phyloP scores from a whole-genome alignment of 2,329 filamentous ascomycete genomes.

The Teratosphaeria nubilosa region DNA sequence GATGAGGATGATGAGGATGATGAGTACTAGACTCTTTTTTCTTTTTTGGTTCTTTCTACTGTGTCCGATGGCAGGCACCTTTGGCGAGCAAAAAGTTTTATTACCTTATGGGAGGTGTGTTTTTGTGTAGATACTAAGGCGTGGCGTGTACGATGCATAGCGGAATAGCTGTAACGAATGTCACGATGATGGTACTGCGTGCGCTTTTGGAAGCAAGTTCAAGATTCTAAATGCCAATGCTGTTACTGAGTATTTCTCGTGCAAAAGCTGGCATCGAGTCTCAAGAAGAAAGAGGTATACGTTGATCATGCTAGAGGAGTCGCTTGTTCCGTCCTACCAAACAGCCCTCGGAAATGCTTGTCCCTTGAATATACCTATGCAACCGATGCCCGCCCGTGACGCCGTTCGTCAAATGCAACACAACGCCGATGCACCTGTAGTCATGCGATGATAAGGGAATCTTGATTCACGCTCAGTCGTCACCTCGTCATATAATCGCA shows the following conservation, averaged over 20 bases:
- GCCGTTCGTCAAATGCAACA: background rate
- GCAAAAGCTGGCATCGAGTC: too few species aligned
- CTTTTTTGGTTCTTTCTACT: background rate
- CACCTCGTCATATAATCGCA: background rate
- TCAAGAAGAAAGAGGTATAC: too few species aligned
- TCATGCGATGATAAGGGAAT: too few species aligned
- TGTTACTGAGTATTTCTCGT: background rate
- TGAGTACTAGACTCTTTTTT: conserved; percentile 5
- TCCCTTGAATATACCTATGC: background rate
- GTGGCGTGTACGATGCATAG: background rate
- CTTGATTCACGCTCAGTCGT: too few species aligned
- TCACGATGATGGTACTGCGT: background rate
- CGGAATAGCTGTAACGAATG: background rate
- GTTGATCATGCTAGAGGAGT: too few species aligned
- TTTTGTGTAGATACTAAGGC: background rate
- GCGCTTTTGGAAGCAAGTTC: too few species aligned
- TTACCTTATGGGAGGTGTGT: background rate
- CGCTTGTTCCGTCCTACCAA: too few species aligned
- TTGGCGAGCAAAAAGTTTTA: background rate
- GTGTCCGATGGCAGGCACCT: background rate
- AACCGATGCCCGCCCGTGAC: background rate
- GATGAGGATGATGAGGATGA: conserved; percentile 27
- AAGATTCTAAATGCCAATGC: background rate
- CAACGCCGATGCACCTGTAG: too few species aligned
- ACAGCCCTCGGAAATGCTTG: too few species aligned